Evolutionary conservation across 805 yeast genomes (phyloP), one percentile per base, ranked within the genome.

Genomic region (Vanderwaltozyma polyspora): DNA sequence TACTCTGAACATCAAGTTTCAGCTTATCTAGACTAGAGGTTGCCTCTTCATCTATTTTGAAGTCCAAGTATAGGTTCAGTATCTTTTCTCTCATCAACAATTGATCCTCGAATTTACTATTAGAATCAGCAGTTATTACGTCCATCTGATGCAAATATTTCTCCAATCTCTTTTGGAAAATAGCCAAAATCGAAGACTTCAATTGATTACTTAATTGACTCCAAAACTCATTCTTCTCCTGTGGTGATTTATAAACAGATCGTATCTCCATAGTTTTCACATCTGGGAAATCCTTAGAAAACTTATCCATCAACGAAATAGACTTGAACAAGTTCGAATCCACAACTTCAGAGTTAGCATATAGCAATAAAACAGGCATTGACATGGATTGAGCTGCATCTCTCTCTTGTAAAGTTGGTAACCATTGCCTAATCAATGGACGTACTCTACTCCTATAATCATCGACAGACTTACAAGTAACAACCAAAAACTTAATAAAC

Each of bases 391-490:
- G 17, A 29, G 21, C 5, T 15, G 25, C 10, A 24, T 25, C 19
- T 12, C 17, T 33, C 7, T 27, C 37, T n/a, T 22, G 19, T 13
- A 29, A 24, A 16, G 30, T 29, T 6, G 62, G 55, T 12, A 82
- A 62, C 97, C 98, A 91, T 44, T 80, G 91, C 31, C 67, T 69
- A 16, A 87, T 73, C 43, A 85, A 62, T 1, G 94, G 94, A 26
- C 98, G 69, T 1, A 81, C 85, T 47, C 79, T 82, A 0, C 79
- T 56, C 39, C 93, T 65, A 55, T 89, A 89, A 1, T 72, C 72
- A 12, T 89, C 97, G 14, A 79, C 54, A 29, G 71, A 72, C 5
- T 72, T 75, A 39, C 79, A 72, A 36, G 69, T 69, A 6, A 89
- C 66, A 36, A 87, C 70, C 63, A 89, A 76, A 15, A 86, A 49